Evolutionary conservation across 2,329 filamentous ascomycete genomes (phyloP), one percentile per base, ranked within the genome.

Genomic region (Ophiostoma fasciatum): DNA sequence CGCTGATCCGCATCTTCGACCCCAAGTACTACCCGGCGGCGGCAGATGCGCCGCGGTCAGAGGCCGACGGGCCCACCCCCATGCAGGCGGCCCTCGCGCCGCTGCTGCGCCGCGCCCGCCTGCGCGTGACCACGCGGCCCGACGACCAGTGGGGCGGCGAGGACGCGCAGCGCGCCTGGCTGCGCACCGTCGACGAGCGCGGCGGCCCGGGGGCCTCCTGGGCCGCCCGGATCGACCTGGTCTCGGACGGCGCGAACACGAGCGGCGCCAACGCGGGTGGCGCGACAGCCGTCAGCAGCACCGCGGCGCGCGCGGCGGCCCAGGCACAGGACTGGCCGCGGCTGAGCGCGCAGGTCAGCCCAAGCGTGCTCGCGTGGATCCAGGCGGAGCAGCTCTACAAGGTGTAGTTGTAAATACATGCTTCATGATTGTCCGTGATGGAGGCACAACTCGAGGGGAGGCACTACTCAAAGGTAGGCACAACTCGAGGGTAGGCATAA

Each of bases 1-100:
- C 82, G 0, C 57, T 87, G 7, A 71, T 79, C 13, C 69, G 82
- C 15, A 72, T 88, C 35, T 71, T 82, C 36, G 63, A 81, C 33
- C 68, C 78, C 1, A 82, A 79, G 51, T 88, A 88, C 56, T 83
- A 84, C 49, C 18, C 33, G 3, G 12, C 22, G 10, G 10, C 31
- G 7, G 12, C 15, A 1, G 11, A 51, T 36, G 43, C 60, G 8
- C 18, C 9, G 17, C 19, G 3, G 12, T n/a, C 5, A 10, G 17
- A 31, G 39, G 28, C 6, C 19, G 36, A 4, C 11, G 39, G 11
- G 36, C 38, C 1, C 1, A 45, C 45, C n/a, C 60, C 50, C 47
- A 69, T 78, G 42, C 61, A 71, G 11, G 55, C 53, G 0, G 68
- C 70, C 0, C 60, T 88, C 3, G 59, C 59, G 2, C 71, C 73